Percentiles rank a stretch among this genome's conserved stretches.
These are phyloP conservation scores for Candida sonorensis DNA, from an alignment of 805 yeast species.

Conservation along the genomic window DNA sequence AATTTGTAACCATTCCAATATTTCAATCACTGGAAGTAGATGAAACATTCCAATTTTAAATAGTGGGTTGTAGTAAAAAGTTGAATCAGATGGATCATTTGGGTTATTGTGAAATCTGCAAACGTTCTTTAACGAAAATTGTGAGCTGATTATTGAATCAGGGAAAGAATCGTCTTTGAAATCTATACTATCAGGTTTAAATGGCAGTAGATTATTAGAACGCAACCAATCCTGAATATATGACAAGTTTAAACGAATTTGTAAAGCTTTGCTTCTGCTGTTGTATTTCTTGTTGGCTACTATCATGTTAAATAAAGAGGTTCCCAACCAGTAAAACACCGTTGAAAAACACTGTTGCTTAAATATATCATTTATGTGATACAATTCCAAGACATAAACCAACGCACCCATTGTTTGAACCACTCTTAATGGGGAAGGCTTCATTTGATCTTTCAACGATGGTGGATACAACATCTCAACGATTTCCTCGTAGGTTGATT, in stretches of 20 bases:
- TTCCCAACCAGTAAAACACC: slow-evolving; percentile 72
- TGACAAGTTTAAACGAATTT: slow-evolving; percentile 79
- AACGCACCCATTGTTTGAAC: slow-evolving; percentile 87
- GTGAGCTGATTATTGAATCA: slow-evolving; percentile 22
- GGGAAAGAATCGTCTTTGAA: slow-evolving; percentile 26
- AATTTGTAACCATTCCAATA: slow-evolving; percentile 88
- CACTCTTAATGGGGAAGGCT: slow-evolving; percentile 82
- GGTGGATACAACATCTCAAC: slow-evolving; percentile 80
- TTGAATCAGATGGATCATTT: slow-evolving; percentile 39
- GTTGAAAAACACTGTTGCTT: slow-evolving; percentile 72
- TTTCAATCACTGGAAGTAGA: slow-evolving; percentile 65
- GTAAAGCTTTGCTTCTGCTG: slow-evolving; percentile 81
- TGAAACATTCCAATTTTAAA: slow-evolving; percentile 60
- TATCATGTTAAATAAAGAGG: slow-evolving; percentile 66
- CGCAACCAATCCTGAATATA: slow-evolving; percentile 92
- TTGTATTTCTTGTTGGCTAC: slow-evolving; percentile 61
- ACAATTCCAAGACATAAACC: slow-evolving; percentile 75
- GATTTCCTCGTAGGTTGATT: slow-evolving; percentile 64
- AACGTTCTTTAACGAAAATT: slow-evolving; percentile 21
- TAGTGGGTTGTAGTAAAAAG: slow-evolving; percentile 59
- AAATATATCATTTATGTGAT: slow-evolving; percentile 72
- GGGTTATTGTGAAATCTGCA: slow-evolving; percentile 23
- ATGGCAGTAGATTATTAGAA: slow-evolving; percentile 49
- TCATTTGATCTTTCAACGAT: slow-evolving; percentile 65
- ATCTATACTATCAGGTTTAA: slow-evolving; percentile 20